Percentiles rank a stretch among this genome's conserved stretches.
phyloP scores from a whole-genome alignment of 2,329 filamentous ascomycete species.

The Exophiala bonariae region DNA sequence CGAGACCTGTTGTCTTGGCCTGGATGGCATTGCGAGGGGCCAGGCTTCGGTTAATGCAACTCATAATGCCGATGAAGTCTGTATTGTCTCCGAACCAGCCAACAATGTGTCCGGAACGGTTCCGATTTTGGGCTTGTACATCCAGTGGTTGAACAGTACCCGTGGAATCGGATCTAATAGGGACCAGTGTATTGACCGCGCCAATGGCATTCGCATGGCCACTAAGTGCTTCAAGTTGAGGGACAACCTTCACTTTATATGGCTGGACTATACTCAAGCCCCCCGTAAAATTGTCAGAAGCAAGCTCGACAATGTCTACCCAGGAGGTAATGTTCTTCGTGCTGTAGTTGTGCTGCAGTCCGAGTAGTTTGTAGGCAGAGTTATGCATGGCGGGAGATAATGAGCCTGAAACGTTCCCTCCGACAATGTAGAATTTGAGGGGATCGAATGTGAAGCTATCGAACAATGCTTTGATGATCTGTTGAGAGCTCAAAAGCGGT shows the following conservation, averaged over 20 bases:
- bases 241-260: constrained; percentile 42
- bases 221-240: constrained; percentile 40
- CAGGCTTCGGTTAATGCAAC: constrained; percentile 41
- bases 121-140: constrained; percentile 42
- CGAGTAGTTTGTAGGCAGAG: constrained; percentile 40
- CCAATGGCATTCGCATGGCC: constrained; percentile 46
- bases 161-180: constrained; percentile 38
- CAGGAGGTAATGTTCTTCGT: constrained; percentile 39
- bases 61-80: constrained; percentile 45
- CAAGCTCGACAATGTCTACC: constrained; percentile 38
- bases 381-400: constrained; percentile 46
- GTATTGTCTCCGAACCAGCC: constrained; percentile 48
- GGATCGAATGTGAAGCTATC: constrained; percentile 43
- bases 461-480: constrained; percentile 36
- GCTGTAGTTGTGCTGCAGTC: constrained; percentile 41
- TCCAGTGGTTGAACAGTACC: constrained; percentile 38
- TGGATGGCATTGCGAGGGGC: constrained; percentile 55
- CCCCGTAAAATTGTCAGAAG: constrained; percentile 40
- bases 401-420: constrained; percentile 42
- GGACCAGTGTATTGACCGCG: constrained; percentile 46
- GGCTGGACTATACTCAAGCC: constrained; percentile 45
- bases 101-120: constrained; percentile 41
- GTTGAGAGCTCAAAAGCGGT: constrained; percentile 27
- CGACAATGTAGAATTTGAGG: constrained; percentile 43
- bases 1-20: constrained; percentile 51